phyloP scores from a whole-genome alignment of 1,284 basidiomycete species.

The Marasmius sp. region DNA sequence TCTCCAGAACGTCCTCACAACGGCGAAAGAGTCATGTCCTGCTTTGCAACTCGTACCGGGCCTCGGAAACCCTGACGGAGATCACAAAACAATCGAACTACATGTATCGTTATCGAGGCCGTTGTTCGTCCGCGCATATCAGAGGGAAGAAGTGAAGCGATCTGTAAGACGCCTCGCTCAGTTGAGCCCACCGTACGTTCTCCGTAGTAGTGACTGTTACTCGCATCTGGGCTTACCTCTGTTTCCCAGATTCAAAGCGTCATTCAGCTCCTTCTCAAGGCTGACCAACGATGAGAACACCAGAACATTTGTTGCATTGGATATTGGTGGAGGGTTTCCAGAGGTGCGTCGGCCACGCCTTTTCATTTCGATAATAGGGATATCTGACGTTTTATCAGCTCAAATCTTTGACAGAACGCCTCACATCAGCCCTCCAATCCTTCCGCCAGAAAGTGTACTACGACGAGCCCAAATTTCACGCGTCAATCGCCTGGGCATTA shows the following conservation, averaged over 20 bases:
- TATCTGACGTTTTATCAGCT: slow-evolving; percentile 42
- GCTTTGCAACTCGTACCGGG: slow-evolving; percentile 46
- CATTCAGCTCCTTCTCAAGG: slow-evolving; percentile 68
- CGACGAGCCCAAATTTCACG: slow-evolving; percentile 71
- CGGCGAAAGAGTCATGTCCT: slow-evolving; percentile 44
- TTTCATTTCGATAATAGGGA: slow-evolving; percentile 6
- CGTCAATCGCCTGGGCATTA: slow-evolving; percentile 80
- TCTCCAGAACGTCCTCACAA: slow-evolving; percentile 46
- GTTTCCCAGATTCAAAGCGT: slow-evolving; percentile 61
- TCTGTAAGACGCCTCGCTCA: slow-evolving; percentile 52
- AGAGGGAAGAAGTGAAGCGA: slow-evolving; percentile 65
- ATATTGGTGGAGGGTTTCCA: slow-evolving; percentile 75
- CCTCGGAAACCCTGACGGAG: slow-evolving; percentile 11
- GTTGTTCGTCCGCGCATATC: slow-evolving; percentile 73
- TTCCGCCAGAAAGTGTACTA: slow-evolving; percentile 77
- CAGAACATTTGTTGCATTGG: slow-evolving; percentile 70
- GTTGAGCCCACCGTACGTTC: slow-evolving; percentile 47
- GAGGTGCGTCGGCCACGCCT: slow-evolving; percentile 46
- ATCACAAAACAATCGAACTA: slow-evolving; percentile 36
- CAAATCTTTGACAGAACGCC: slow-evolving; percentile 44
- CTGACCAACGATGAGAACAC: slow-evolving; percentile 80
- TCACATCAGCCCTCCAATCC: slow-evolving; percentile 52
- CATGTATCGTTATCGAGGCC: slow-evolving; percentile 79
- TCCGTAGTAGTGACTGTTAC: background rate
- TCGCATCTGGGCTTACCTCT: slow-evolving; percentile 4